Evolutionary conservation across 2,329 filamentous ascomycete species (phyloP), one percentile per base, ranked within the genome.

Genomic region (Neobulgaria alba): DNA sequence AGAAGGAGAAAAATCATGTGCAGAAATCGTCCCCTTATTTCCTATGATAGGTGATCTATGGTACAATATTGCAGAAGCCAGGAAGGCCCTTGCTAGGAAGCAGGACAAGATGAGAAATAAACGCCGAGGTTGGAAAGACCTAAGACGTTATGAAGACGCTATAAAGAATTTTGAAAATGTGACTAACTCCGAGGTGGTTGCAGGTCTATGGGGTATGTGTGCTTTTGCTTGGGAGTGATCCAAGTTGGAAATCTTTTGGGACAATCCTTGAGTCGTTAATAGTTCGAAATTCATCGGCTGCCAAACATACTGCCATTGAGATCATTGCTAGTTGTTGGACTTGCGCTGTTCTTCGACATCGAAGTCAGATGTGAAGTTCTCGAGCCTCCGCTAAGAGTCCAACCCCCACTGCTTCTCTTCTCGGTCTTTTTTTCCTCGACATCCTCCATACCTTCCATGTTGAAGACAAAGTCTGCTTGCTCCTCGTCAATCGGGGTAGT

Each of bases 361-460:
- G 23, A 26, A 12, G 23, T 7, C 23, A 54, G 21, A 33, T 50
- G 43, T n/a, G 53, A 49, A 33, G 48, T 56, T 36, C 45, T 41
- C 4, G 49, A 49, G 12, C 45, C 43, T 26, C 45, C 41, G 15
- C 47, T 38, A 37, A 52, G 56, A 12, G 48, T 53, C 55, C 57
- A 58, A 19, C 55, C 55, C 15, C 55, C 53, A 44, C 56, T 57
- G 26, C 54, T 58, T 39, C 52, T 42, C 50, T 58, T 56, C 43
- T 57, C 54, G 10, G 51, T 63, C 41, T 71, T 67, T 60, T 74
- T 75, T 38, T 68, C 61, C 29, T 69, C 63, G n/a, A n/a, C n/a
- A 21, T 77, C 74, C 48, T 81, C 77, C 76, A 80, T 80, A 51
- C 67, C 75, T 50, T 81, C 77, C 76, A 81, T 80, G 54, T 66